A percentile compares a stretch with the other conserved stretches of the same genome.
Evolutionary conservation across 1,284 basidiomycete species (phyloP).

Genomic region (Macrocybe sp.): DNA sequence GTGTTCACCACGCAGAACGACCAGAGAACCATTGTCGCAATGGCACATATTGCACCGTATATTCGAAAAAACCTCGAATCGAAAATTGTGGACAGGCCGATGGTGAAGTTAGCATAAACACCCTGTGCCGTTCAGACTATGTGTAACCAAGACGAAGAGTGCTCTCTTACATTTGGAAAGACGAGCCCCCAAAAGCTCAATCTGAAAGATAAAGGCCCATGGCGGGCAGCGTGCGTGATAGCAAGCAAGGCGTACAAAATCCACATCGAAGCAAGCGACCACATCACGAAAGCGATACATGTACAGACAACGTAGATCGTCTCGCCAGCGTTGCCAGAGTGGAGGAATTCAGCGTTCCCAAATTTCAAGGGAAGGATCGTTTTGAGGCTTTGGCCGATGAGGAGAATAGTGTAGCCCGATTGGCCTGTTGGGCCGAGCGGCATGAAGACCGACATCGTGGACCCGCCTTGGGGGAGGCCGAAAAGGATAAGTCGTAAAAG

Average conservation of each 20-base stretch:
- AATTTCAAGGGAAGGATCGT: slow-evolving; percentile 11
- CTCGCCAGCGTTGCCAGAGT: slow-evolving; percentile 26
- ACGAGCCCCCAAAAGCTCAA: slow-evolving; percentile 55
- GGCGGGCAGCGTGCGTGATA: slow-evolving; percentile 34
- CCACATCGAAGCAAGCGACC: slow-evolving; percentile 54
- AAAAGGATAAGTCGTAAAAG: slow-evolving; percentile 41
- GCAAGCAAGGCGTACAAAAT: slow-evolving; percentile 43
- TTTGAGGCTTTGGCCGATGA: slow-evolving; percentile 39
- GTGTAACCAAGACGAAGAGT: background rate
- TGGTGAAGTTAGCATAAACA: slow-evolving; percentile 62
- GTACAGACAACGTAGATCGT: slow-evolving; percentile 39
- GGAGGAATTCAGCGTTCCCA: slow-evolving; percentile 22
- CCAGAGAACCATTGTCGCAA: slow-evolving; percentile 53
- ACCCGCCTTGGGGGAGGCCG: slow-evolving; percentile 40
- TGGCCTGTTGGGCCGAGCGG: slow-evolving; percentile 58
- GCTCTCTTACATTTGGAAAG: slow-evolving; percentile 51
- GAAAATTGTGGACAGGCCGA: slow-evolving; percentile 45
- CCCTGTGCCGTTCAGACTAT: slow-evolving; percentile 29
- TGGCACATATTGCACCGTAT: slow-evolving; percentile 50
- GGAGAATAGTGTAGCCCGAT: slow-evolving; percentile 38
- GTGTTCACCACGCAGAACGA: slow-evolving; percentile 43
- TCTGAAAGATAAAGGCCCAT: slow-evolving; percentile 37
- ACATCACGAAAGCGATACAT: slow-evolving; percentile 43
- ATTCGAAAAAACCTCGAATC: slow-evolving; percentile 49
- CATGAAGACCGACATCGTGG: slow-evolving; percentile 58